Conservation (phyloP, 305 asterid genomes). For the Lippia alba region DNA sequence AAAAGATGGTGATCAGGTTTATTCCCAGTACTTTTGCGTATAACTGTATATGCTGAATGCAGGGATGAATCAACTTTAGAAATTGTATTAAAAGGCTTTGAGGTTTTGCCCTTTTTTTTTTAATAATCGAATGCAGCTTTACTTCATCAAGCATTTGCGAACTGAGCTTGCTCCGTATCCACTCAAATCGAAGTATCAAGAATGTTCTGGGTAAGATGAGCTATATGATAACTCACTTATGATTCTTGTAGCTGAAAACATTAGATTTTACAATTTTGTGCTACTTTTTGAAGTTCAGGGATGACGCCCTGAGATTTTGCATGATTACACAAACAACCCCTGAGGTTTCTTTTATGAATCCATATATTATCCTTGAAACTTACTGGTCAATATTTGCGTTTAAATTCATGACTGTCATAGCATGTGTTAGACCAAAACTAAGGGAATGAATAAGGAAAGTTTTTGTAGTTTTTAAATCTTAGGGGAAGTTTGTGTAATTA, state of each 20-base stretch:
- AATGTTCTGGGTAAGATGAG: slow-evolving; percentile 34
- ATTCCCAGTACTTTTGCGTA: too few relatives aligned
- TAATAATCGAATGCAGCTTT: slow-evolving; percentile 42
- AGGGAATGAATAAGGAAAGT: too few relatives aligned
- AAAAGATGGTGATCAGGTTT: slow-evolving; percentile 77
- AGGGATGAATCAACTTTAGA: too few relatives aligned
- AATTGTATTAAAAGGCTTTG: not conserved
- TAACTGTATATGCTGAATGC: too few relatives aligned
- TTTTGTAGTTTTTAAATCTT: not conserved
- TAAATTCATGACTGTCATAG: too few relatives aligned
- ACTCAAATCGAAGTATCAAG: slow-evolving; percentile 21
- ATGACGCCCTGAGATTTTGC: not conserved
- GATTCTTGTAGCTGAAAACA: not conserved
- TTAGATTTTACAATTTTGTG: slow-evolving; percentile 1
- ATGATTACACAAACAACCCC: not conserved
- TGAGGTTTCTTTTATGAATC: not conserved
- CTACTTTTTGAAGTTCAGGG: not conserved
- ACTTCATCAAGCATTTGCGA: slow-evolving; percentile 47
- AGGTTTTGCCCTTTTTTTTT: not conserved
- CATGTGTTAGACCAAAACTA: too few relatives aligned
- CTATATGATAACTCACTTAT: not conserved
- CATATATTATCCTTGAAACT: too few relatives aligned
- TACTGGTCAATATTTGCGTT: too few relatives aligned
- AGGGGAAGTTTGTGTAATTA: not conserved
- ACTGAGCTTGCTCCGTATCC: slow-evolving; percentile 37